phyloP scores from a whole-genome alignment of 208 protist species.

The Wallacemonas collosoma region DNA sequence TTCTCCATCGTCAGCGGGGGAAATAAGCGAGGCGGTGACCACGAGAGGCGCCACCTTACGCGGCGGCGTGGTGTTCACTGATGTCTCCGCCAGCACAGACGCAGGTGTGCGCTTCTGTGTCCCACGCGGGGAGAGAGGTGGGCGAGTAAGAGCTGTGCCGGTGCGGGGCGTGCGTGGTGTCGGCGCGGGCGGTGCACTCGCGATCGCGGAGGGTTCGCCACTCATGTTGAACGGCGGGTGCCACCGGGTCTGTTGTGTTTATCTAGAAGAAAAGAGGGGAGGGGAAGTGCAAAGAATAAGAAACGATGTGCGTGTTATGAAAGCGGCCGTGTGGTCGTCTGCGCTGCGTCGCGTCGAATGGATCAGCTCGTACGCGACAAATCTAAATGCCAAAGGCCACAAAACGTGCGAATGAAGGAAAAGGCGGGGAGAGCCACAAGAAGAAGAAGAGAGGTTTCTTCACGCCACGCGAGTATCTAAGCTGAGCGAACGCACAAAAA shows the following conservation, averaged over 20 bases:
- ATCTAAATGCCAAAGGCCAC: not conserved
- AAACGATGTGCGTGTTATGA: too few relatives aligned
- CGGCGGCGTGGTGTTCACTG: not conserved
- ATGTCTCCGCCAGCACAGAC: not conserved
- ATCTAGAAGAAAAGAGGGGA: too few relatives aligned
- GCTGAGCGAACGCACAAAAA: not conserved
- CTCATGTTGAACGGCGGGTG: not conserved
- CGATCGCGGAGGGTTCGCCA: not conserved
- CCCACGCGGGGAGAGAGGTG: not conserved
- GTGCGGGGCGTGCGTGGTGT: not conserved
- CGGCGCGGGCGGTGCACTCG: not conserved
- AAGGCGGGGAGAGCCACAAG: not conserved
- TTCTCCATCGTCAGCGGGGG: not conserved
- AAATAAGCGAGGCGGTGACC: not conserved
- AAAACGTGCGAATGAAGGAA: not conserved
- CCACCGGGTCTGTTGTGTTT: too few relatives aligned
- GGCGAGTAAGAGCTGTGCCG: not conserved
- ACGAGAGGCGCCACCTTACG: not conserved
- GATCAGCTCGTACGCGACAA: too few relatives aligned
- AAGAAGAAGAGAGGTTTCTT: not conserved
- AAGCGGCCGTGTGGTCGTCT: too few relatives aligned
- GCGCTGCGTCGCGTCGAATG: too few relatives aligned
- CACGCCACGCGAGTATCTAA: too few relatives aligned
- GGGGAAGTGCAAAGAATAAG: too few relatives aligned
- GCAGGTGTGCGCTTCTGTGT: constrained; percentile 1